These are phyloP conservation scores for Solanum medicagineum DNA, from an alignment of 257 asterid species.

Conservation along the genomic window DNA sequence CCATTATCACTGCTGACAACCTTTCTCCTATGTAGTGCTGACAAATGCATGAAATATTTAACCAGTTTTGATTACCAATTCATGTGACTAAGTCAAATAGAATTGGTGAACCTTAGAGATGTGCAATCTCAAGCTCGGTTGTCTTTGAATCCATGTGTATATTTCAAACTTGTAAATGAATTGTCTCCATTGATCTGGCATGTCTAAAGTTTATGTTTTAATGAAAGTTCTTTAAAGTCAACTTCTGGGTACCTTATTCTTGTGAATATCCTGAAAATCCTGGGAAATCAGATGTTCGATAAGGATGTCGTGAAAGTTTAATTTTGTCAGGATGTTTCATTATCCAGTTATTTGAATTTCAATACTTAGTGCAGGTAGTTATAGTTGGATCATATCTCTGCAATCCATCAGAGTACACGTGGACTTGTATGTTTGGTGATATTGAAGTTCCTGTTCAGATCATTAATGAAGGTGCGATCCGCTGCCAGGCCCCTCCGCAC, in stretches of 20 bases:
- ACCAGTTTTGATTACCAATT: not conserved
- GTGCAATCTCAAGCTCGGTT: not conserved
- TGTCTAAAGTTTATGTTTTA: not conserved
- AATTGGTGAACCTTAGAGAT: not conserved
- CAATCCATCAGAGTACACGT: conserved; percentile 47
- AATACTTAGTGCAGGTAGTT: conserved; percentile 48
- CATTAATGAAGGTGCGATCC: conserved; percentile 68
- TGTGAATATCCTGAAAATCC: conserved; percentile 14
- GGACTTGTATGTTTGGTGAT: conserved; percentile 96
- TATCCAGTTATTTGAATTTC: not conserved
- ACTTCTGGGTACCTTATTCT: not conserved
- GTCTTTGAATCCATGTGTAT: not conserved
- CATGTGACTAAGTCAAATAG: not conserved
- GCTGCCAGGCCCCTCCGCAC: conserved; percentile 77
- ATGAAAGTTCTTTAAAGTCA: not conserved
- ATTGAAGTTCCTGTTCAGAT: conserved; percentile 75
- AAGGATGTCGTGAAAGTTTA: not conserved
- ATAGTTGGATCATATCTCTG: conserved; percentile 77
- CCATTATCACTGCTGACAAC: not conserved
- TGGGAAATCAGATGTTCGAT: not conserved
- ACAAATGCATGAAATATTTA: not conserved
- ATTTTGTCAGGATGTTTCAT: not conserved
- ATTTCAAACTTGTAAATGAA: not conserved
- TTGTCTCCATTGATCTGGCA: not conserved
- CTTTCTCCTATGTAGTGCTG: not conserved